A percentile compares a stretch with the other conserved stretches of the same genome.
phyloP scores from a whole-genome alignment of 1,284 basidiomycete species.

The Albatrellus sp. region DNA sequence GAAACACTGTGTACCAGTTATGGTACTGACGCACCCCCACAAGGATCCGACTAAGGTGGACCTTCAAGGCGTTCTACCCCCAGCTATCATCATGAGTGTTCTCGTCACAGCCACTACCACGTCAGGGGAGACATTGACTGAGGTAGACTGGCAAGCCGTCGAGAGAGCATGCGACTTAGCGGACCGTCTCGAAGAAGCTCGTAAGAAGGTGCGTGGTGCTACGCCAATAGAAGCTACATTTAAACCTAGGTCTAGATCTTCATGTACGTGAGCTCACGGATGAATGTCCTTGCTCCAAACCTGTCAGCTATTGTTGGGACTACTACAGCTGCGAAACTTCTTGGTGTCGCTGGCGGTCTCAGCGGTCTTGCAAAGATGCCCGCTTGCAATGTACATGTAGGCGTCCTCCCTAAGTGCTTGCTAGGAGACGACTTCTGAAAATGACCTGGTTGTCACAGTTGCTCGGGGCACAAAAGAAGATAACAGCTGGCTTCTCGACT shows the following conservation, averaged over 20 bases:
- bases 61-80: constrained; percentile 69
- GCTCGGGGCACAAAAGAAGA: constrained; percentile 87
- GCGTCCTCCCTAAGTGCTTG: constrained; percentile 17
- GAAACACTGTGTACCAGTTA: constrained; percentile 1
- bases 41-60: constrained; percentile 78
- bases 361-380: constrained; percentile 90
- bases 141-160: constrained; percentile 70
- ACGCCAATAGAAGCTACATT: constrained; percentile 1
- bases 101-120: constrained; percentile 92
- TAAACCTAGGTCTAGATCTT: constrained; percentile 54
- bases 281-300: constrained; percentile 97
- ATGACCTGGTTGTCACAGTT: constrained; percentile 36
- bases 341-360: constrained; percentile 94
- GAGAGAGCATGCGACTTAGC: constrained; percentile 82
- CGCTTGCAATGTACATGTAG: constrained; percentile 87
- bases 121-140: constrained; percentile 61
- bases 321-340: constrained; percentile 92
- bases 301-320: constrained; percentile 97
- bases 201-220: constrained; percentile 62
- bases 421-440: no score
- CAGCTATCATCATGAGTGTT: constrained; percentile 95
- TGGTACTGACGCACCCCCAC: constrained; percentile 7
- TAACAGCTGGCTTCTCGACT: constrained; percentile 76
- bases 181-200: constrained; percentile 76
- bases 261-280: constrained; percentile 97